Evolutionary conservation across 371 early-diverging fungal species (phyloP), one percentile per base, ranked within the genome.

Genomic region (Polyrhizophydium stewartii): DNA sequence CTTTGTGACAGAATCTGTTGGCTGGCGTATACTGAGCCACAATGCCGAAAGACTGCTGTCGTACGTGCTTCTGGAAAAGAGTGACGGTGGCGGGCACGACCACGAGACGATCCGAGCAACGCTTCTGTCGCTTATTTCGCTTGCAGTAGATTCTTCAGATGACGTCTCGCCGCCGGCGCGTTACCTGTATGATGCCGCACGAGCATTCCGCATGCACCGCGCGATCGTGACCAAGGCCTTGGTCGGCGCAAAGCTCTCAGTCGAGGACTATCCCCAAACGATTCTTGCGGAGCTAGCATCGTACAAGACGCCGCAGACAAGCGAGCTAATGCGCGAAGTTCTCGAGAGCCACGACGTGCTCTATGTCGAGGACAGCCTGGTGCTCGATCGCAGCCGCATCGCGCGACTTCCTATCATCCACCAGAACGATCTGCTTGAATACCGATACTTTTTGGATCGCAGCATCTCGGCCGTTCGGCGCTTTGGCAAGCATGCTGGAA

Each of bases 151-250:
- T 19, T 10, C 3, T 19, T 6, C 10, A 5, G 30, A 7, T 3
- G 16, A 21, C 5, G 10, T 3, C 24, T 3, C 5, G n/a, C 3
- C 3, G 24, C 16, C 30, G 5, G 13, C n/a, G 7, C 53, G 35
- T 5, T 35, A 32, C 24, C 53, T 53, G 35, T 53, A 53, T n/a
- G 32, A 53, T 16, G 30, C 53, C 25, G 53, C 53, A 12, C 53
- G 53, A 5, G 53, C 35, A n/a, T 53, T 32, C 24, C 53, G 53
- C n/a, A 53, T 53, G 53, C 19, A 53, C 5, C 53, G n/a, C 16
- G 30, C 53, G 10, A 30, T 53, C 25, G 25, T 32, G 5, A 35
- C 5, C 19, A 53, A 53, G 24, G 30, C 53, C 25, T 6, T 25
- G 16, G 7, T 16, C 6, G 24, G n/a, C n/a, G 13, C 32, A 2